Evolutionary conservation across 2,329 filamentous ascomycete species (phyloP).

Genomic region (Phaeoacremonium minimum): DNA sequence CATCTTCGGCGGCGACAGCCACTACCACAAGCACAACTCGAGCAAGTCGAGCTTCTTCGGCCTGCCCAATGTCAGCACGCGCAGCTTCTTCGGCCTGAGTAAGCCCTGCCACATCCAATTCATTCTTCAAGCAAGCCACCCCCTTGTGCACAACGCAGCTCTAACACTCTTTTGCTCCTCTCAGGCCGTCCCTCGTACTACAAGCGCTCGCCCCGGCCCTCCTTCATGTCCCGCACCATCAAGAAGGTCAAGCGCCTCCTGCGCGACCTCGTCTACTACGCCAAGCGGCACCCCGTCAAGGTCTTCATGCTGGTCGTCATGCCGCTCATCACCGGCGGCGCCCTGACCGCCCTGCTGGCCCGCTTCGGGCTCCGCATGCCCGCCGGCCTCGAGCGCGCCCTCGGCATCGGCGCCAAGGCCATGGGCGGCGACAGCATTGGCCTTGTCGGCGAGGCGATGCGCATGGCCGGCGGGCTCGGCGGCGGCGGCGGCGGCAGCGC

Average conservation of each 20-base stretch:
- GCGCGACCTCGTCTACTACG: conserved; percentile 76
- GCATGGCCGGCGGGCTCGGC: conserved; percentile 39
- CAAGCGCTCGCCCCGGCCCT: conserved; percentile 75
- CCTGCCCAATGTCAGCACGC: conserved; percentile 36
- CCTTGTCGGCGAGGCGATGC: conserved; percentile 50
- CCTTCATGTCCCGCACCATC: conserved; percentile 71
- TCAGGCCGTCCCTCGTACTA: conserved; percentile 60
- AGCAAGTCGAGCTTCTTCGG: conserved; percentile 43
- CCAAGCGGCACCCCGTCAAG: conserved; percentile 78
- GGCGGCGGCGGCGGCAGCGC: conserved; percentile 13
- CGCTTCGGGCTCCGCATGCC: conserved; percentile 79
- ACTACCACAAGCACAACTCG: conserved; percentile 32
- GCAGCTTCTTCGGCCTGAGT: conserved; percentile 42
- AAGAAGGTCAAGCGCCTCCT: conserved; percentile 74
- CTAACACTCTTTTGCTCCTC: not conserved
- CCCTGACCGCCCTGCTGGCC: conserved; percentile 70
- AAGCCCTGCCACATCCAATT: conserved; percentile 12
- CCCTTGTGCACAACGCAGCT: no score
- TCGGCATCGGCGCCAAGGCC: conserved; percentile 48
- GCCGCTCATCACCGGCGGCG: conserved; percentile 81
- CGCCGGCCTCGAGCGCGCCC: conserved; percentile 52
- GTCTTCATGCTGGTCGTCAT: conserved; percentile 84
- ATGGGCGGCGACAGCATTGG: conserved; percentile 42
- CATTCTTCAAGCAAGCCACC: conserved; percentile 10
- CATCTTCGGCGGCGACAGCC: conserved; percentile 34